Conservation (phyloP, 495 filamentous ascomycete genomes). For the Lindgomyces ingoldianus region DNA sequence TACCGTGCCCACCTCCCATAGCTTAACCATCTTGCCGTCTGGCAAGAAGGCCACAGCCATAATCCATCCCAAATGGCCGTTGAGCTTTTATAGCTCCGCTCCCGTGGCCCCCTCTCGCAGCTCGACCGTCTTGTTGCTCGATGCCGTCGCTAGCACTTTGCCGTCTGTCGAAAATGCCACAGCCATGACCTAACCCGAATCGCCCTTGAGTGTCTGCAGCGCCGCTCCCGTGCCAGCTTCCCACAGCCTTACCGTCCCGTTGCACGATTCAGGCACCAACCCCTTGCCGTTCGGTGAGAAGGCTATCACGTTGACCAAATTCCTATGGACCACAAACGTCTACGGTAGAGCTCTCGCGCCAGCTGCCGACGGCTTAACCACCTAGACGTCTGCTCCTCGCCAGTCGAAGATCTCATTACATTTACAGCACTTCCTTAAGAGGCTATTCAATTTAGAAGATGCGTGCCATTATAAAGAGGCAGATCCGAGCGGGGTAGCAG, state of each 20-base stretch:
- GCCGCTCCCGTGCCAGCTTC: background rate
- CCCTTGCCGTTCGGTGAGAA: background rate
- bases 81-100: background rate
- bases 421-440: too few species aligned
- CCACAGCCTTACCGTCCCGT: background rate
- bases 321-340: background rate
- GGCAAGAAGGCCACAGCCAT: background rate
- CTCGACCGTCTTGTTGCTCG: background rate
- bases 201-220: background rate
- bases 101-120: background rate
- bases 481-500: too few species aligned
- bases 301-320: background rate
- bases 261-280: background rate
- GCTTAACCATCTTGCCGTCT: background rate
- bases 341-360: background rate
- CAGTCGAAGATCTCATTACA: too few species aligned
- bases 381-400: too few species aligned
- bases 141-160: background rate
- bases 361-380: too few species aligned
- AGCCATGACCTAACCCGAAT: background rate
- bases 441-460: too few species aligned
- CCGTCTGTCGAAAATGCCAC: background rate
- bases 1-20: background rate
- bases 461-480: too few species aligned
- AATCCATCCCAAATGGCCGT: background rate